These are phyloP conservation scores for Bipolaris cookei DNA, from an alignment of 2,329 filamentous ascomycete species.

Conservation along the genomic window DNA sequence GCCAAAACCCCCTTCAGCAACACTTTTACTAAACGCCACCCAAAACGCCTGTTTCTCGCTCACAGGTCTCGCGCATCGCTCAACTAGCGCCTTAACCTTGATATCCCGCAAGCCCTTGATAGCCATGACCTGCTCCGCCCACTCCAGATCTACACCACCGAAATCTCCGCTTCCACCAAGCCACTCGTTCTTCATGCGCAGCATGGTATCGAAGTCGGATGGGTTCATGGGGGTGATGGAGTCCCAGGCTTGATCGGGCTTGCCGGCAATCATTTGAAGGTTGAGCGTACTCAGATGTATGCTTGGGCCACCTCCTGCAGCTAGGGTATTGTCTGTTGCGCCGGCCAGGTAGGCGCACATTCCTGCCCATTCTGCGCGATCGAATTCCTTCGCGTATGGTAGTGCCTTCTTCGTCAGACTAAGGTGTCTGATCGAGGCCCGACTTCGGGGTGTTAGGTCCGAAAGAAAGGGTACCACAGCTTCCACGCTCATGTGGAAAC, in stretches of 20 bases:
- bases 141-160: slow-evolving; percentile 55
- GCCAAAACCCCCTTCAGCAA: slow-evolving; percentile 60
- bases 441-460: slow-evolving; percentile 60
- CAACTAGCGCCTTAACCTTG: slow-evolving; percentile 61
- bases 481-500: slow-evolving; percentile 66
- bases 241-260: slow-evolving; percentile 58
- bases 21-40: slow-evolving; percentile 65
- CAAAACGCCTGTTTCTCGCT: slow-evolving; percentile 64
- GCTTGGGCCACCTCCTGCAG: background rate
- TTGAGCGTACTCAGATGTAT: slow-evolving; percentile 35
- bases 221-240: slow-evolving; percentile 44
- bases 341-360: slow-evolving; percentile 54
- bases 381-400: slow-evolving; percentile 61
- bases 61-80: slow-evolving; percentile 60
- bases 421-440: slow-evolving; percentile 58
- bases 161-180: slow-evolving; percentile 19
- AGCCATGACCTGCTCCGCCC: slow-evolving; percentile 62
- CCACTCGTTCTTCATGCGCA: slow-evolving; percentile 37
- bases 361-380: slow-evolving; percentile 62
- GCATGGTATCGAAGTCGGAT: slow-evolving; percentile 34
- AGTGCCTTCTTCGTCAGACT: slow-evolving; percentile 63
- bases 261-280: slow-evolving; percentile 63
- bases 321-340: background rate
- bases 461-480: slow-evolving; percentile 65
- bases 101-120: slow-evolving; percentile 59